Evolutionary conservation across 495 filamentous ascomycete species (phyloP).

Genomic region (Neurospora sp.): DNA sequence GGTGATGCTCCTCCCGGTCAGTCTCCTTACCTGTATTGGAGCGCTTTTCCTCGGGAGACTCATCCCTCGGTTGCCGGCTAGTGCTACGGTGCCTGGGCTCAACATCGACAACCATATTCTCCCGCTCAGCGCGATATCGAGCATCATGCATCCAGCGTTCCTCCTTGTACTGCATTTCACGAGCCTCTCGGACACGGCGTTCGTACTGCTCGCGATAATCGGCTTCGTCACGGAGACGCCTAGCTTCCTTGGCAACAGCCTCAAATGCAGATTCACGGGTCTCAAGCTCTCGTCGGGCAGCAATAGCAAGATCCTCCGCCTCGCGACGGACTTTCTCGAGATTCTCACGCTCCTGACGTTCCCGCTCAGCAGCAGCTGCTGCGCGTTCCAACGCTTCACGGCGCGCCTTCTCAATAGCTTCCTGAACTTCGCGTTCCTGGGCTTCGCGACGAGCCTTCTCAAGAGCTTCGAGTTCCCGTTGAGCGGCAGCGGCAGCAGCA

Average conservation of each 20-base stretch:
- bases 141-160: slow-evolving; percentile 13
- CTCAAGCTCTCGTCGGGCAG: neutral
- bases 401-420: neutral
- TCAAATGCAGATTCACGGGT: neutral
- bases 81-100: slow-evolving; percentile 1
- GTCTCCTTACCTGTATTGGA: slow-evolving; percentile 14
- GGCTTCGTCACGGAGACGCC: slow-evolving; percentile 18
- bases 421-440: neutral
- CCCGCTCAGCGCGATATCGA: slow-evolving; percentile 13
- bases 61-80: slow-evolving; percentile 1
- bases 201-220: slow-evolving; percentile 17
- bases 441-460: neutral
- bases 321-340: neutral
- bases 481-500: neutral
- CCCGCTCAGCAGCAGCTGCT: neutral
- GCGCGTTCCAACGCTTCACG: neutral
- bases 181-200: slow-evolving; percentile 18
- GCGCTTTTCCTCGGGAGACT: slow-evolving; percentile 14
- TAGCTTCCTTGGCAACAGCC: slow-evolving; percentile 6
- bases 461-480: neutral
- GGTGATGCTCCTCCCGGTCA: slow-evolving; percentile 13
- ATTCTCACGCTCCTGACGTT: neutral
- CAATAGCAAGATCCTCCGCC: neutral
- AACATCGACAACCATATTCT: slow-evolving; percentile 1
- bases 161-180: slow-evolving; percentile 13